Evolutionary conservation across 768 basidiomycete genomes (phyloP).

Genomic region (Scleroderma bovista): DNA sequence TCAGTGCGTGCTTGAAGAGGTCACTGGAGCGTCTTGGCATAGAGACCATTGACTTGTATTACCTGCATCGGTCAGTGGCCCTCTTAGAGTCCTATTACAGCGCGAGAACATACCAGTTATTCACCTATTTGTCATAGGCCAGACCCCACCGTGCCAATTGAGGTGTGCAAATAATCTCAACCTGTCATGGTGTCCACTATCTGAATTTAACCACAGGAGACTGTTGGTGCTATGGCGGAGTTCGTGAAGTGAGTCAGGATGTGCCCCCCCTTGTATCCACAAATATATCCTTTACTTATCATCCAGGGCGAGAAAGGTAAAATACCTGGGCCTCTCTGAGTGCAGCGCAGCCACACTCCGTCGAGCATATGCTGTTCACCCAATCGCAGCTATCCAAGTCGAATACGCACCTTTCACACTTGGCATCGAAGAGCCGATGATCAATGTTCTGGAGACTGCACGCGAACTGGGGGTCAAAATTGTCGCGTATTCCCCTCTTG

Average conservation of each 20-base stretch:
- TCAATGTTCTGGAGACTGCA: constrained; percentile 36
- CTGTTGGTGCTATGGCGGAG: constrained; percentile 46
- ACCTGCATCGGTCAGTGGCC: constrained; percentile 34
- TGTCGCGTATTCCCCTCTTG: constrained; percentile 50
- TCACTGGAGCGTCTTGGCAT: constrained; percentile 41
- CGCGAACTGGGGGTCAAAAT: constrained; percentile 47
- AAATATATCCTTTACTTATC: constrained; percentile 4
- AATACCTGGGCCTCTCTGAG: constrained; percentile 51
- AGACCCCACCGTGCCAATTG: constrained; percentile 42
- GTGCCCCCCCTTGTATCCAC: not conserved
- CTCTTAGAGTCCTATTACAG: not conserved
- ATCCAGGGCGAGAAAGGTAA: constrained; percentile 33
- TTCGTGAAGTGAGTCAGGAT: constrained; percentile 39
- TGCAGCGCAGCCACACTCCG: constrained; percentile 32
- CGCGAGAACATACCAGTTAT: not conserved
- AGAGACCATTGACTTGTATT: constrained; percentile 41
- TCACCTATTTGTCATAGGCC: constrained; percentile 21
- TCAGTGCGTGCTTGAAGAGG: constrained; percentile 30
- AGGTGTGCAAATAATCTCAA: constrained; percentile 26
- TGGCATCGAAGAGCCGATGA: constrained; percentile 40
- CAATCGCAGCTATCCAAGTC: constrained; percentile 44
- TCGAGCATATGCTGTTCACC: constrained; percentile 47
- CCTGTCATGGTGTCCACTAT: not conserved
- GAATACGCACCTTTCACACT: constrained; percentile 49
- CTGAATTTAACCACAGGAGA: constrained; percentile 19